Base-by-base conservation (phyloP, 805 yeast genomes). In the Kazachstania psychrophila region DNA sequence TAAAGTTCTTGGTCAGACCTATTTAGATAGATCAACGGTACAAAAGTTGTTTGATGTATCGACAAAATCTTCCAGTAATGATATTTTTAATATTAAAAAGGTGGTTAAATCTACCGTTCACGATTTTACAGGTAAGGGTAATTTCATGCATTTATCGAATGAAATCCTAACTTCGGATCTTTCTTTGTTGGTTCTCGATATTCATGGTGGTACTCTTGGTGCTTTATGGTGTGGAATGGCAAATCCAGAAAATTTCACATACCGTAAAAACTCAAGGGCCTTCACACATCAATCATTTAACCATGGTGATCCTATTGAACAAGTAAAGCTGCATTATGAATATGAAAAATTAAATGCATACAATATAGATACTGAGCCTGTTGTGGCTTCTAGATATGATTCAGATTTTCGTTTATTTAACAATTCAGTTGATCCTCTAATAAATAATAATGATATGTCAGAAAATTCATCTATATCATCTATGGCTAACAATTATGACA, bases 101-200 rank as follows among this genome's bases (percentile, higher is more conserved):
- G 85, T 73, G 23, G 82, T 84, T 24, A 82, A 80, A 48, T 70
- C 75, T 14, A 78, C 87, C 0, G 82, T 83, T 17, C 82, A 78
- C 48, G 92, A 84, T 51, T 66, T 73, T 6, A 62, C 69, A 24
- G 66, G 70, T 16, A 62, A 60, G 37, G 58, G 61, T 6, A 54
- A 59, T 24, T 58, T 61, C 4, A 48, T 53, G 33, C 57, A 55
- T 29, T 37, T 52, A n/a, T 55, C 68, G 0, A 58, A 54, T 32
- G 68, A 63, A 20, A 59, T 65, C 1, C 38, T 67, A 12, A 65
- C 70, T 0, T 49, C 63, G 1, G 68, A 66, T 39, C 43, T 67
- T 19, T 66, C 62, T 20, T 38, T 43, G 7, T 38, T 59, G 17
- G 51, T 58, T 15, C 42, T 45, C 31, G 51, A 53, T 32, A 44